Base-by-base conservation (phyloP, 345 rosid species). In the Dipteronia dyeriana region DNA sequence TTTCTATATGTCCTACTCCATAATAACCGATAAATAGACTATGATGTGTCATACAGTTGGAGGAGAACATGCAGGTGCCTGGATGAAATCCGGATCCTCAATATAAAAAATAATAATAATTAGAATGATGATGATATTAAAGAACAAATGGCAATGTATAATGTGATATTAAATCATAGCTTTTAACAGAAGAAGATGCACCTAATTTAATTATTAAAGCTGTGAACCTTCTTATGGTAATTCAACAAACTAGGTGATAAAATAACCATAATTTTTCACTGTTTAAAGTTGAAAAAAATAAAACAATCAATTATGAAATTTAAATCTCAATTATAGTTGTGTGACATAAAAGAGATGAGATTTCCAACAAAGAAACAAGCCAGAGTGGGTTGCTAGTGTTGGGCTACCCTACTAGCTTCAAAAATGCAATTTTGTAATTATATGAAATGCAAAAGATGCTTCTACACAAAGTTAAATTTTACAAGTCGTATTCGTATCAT, bases 131-230 rank as follows among this genome's bases (percentile, higher is more conserved):
- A 74, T 74, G 61, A 63, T 34, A 14, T 22, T 7, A 4, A 45
- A 47, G 67, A 63, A 47, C 26, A 10, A 56, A 49, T 34, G 61
- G 70, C 12, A 13, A 62, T 5, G 49, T 54, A 19, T 34, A 51
- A 1, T 29, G 76, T 62, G 29, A 45, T 31, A 16, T 17, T 74
- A 31, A 74, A n/a, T 19, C 10, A 19, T 43, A 29, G 47, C 22
- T 34, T 61, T 23, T 45, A 25, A 54, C 61, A 49, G 51, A 29
- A 65, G 34, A 51, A 65, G 60, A 17, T 31, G 34, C 51, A 64
- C 60, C 63, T 75, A 75, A 75, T 51, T 49, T 19, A 34, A 75
- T 65, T 9, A 64, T 75, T 59, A 67, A 49, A 65, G 31, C 25
- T 74, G 38, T 34, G 38, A 6, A 5, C 38, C 6, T 34, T 34